These are phyloP conservation scores for Diospyros lotus DNA, from an alignment of 148 eudicot species.

Conservation along the genomic window DNA sequence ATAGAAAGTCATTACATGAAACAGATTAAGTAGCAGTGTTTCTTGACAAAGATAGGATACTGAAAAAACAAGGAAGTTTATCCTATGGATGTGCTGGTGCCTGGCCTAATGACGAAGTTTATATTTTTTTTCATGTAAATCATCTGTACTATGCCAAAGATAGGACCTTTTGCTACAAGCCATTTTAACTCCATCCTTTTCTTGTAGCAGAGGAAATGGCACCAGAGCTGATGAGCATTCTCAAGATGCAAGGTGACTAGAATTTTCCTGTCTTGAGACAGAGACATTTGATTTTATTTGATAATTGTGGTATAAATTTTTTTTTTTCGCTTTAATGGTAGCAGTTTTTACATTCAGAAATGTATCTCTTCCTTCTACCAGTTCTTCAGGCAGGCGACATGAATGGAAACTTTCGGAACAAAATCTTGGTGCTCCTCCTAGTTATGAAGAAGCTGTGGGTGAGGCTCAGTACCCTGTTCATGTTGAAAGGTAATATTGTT, in stretches of 20 bases:
- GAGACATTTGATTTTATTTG: not conserved
- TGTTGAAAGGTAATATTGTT: conserved; percentile 56
- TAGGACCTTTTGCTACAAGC: not conserved
- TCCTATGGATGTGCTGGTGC: not conserved
- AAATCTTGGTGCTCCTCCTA: conserved; percentile 74
- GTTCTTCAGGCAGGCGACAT: conserved; percentile 33
- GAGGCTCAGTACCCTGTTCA: conserved; percentile 58
- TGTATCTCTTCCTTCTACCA: conserved; percentile 4
- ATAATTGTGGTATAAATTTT: not conserved
- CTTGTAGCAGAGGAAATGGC: conserved; percentile 63
- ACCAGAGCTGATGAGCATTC: conserved; percentile 62
- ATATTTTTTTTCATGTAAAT: not conserved
- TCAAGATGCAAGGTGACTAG: conserved; percentile 58
- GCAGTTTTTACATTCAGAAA: no score
- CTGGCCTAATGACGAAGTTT: not conserved
- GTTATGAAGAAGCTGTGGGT: conserved; percentile 86
- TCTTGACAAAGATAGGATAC: not conserved
- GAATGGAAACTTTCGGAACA: conserved; percentile 76
- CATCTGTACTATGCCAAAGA: not conserved
- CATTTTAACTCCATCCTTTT: conserved; percentile 16
- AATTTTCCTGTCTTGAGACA: conserved; percentile 7
- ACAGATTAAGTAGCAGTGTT: not conserved
- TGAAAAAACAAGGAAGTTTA: not conserved
- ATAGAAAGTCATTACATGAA: no score
- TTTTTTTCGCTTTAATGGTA: not conserved